A percentile compares a stretch with the other conserved stretches of the same genome.
Evolutionary conservation across 106 monocot species (phyloP).

Genomic region (Acorus gramineus): DNA sequence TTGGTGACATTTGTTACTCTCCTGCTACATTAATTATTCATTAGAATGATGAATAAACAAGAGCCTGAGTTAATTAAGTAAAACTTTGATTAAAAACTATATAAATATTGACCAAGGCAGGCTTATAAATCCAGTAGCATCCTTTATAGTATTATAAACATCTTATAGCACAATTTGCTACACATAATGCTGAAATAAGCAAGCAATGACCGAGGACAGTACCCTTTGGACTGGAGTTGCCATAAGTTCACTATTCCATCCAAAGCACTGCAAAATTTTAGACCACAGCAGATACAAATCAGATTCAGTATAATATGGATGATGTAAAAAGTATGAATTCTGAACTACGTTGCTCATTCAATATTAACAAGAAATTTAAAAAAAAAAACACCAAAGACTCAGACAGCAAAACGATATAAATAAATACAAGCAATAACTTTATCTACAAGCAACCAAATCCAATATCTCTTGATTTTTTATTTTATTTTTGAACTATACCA

Average conservation of each 20-base stretch:
- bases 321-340: neutral
- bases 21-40: too few relatives aligned
- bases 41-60: too few relatives aligned
- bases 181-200: neutral
- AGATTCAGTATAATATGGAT: neutral
- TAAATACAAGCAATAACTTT: neutral
- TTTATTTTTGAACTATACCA: neutral
- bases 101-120: too few relatives aligned
- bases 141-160: neutral
- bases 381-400: neutral
- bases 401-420: neutral
- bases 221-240: slow-evolving; percentile 48
- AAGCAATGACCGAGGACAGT: slow-evolving; percentile 7
- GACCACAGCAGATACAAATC: slow-evolving; percentile 1
- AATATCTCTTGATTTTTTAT: neutral
- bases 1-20: too few relatives aligned
- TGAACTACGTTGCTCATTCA: neutral
- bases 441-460: neutral
- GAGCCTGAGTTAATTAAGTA: too few relatives aligned
- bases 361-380: neutral
- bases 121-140: neutral
- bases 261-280: slow-evolving; percentile 43
- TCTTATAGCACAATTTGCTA: neutral
- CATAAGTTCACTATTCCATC: slow-evolving; percentile 61
- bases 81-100: too few relatives aligned